Evolutionary conservation across 2,329 filamentous ascomycete genomes (phyloP).

Genomic region (Beauveria brongniartii): DNA sequence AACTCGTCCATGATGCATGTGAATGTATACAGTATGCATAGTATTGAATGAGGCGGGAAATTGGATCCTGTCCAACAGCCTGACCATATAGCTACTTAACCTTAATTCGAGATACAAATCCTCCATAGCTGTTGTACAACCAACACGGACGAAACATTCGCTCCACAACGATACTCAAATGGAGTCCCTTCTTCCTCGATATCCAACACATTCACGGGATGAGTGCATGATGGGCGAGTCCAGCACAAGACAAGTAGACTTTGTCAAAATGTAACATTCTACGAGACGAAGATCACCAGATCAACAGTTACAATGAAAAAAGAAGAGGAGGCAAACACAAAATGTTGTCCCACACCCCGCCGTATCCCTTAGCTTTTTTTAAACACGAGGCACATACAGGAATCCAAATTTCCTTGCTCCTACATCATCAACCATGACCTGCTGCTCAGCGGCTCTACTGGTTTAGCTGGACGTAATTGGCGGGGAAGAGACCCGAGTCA

Average conservation of each 20-base stretch:
- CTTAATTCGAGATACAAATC: too few species aligned
- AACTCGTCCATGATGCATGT: not conserved
- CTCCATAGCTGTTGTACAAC: too few species aligned
- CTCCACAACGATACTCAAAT: too few species aligned
- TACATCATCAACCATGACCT: not conserved
- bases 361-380: too few species aligned
- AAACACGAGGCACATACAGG: too few species aligned
- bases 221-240: not conserved
- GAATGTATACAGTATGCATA: not conserved
- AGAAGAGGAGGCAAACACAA: not conserved
- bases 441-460: conserved; percentile 11
- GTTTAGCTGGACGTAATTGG: conserved; percentile 60
- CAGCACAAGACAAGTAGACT: not conserved
- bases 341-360: not conserved
- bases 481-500: conserved; percentile 73
- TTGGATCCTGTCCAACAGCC: too few species aligned
- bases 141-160: too few species aligned
- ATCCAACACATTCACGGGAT: not conserved
- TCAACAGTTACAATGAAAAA: not conserved
- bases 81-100: too few species aligned
- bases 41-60: not conserved
- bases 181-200: too few species aligned
- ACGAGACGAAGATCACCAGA: not conserved
- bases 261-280: not conserved
- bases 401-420: not conserved